Conservation (phyloP, 176 grass and related monocot species). For the Zea mays region DNA sequence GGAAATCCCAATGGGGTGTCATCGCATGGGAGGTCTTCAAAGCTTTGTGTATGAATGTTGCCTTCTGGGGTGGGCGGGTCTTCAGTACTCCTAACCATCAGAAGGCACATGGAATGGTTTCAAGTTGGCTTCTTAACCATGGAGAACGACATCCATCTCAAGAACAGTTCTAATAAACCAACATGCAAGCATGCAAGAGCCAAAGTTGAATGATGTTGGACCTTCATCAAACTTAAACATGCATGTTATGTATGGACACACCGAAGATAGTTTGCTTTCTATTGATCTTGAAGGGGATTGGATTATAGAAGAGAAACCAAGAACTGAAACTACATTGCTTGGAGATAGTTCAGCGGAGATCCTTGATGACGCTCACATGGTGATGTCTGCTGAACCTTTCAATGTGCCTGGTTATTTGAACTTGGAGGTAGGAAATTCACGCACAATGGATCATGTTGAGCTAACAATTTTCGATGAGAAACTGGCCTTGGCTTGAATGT, state of each 20-base stretch:
- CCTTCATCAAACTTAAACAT: slow-evolving; percentile 20
- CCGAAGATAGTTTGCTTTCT: slow-evolving; percentile 50
- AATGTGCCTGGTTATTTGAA: slow-evolving; percentile 38
- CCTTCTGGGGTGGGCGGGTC: too few species aligned
- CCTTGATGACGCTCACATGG: slow-evolving; percentile 35
- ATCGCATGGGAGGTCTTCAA: too few species aligned
- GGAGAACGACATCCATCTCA: too few species aligned
- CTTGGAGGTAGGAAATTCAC: slow-evolving; percentile 38
- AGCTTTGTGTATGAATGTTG: too few species aligned
- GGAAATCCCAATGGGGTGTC: too few species aligned
- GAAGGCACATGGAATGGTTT: too few species aligned
- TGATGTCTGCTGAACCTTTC: slow-evolving; percentile 40
- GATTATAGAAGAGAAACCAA: slow-evolving; percentile 55
- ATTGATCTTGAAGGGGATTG: slow-evolving; percentile 69
- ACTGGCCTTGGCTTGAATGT: neutral
- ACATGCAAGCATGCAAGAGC: slow-evolving; percentile 3
- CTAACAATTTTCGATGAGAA: slow-evolving; percentile 39
- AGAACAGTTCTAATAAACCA: too few species aligned
- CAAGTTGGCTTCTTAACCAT: too few species aligned
- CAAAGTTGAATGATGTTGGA: slow-evolving; percentile 30
- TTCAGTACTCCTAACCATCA: too few species aligned
- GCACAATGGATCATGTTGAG: slow-evolving; percentile 23
- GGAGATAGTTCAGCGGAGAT: slow-evolving; percentile 35
- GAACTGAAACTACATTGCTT: slow-evolving; percentile 26
- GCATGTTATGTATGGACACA: slow-evolving; percentile 8